Percentiles rank a stretch among this genome's conserved stretches.
phyloP scores from a whole-genome alignment of 805 yeast genomes.

The Yarrowia osloensis region DNA sequence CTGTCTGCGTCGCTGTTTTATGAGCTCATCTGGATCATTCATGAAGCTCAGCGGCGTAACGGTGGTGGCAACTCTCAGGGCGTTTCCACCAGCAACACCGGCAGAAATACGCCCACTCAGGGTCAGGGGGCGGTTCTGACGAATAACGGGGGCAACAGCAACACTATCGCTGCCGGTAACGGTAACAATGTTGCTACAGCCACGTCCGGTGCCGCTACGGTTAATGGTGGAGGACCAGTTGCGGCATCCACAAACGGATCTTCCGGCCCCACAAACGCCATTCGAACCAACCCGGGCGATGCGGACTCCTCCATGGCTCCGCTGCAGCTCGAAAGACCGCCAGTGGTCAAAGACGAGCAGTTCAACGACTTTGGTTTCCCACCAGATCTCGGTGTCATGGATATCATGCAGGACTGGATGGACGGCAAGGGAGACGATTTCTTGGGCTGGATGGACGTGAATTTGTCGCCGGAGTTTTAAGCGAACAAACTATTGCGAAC shows the following conservation, averaged over 20 bases:
- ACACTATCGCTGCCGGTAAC: not conserved
- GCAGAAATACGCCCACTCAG: slow-evolving; percentile 31
- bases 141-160: no score
- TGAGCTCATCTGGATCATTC: slow-evolving; percentile 91
- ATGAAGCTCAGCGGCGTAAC: slow-evolving; percentile 82
- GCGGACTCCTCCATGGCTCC: slow-evolving; percentile 1
- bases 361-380: slow-evolving; percentile 21
- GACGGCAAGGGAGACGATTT: slow-evolving; percentile 83
- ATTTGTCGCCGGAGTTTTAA: slow-evolving; percentile 31
- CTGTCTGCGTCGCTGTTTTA: slow-evolving; percentile 87
- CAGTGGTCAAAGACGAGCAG: slow-evolving; percentile 12
- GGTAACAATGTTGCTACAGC: not conserved
- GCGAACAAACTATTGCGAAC: not conserved
- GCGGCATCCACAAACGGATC: not conserved
- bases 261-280: not conserved
- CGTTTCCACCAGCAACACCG: slow-evolving; percentile 40
- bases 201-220: not conserved
- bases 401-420: slow-evolving; percentile 61
- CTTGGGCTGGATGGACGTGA: slow-evolving; percentile 82
- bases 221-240: not conserved
- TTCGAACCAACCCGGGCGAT: not conserved
- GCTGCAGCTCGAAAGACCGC: not conserved
- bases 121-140: not conserved
- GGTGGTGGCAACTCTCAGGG: slow-evolving; percentile 33
- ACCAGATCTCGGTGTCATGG: slow-evolving; percentile 17